Percentiles rank a stretch among this genome's conserved stretches.
Conservation (phyloP, 805 yeast species). For the Grigorovia humatica region DNA sequence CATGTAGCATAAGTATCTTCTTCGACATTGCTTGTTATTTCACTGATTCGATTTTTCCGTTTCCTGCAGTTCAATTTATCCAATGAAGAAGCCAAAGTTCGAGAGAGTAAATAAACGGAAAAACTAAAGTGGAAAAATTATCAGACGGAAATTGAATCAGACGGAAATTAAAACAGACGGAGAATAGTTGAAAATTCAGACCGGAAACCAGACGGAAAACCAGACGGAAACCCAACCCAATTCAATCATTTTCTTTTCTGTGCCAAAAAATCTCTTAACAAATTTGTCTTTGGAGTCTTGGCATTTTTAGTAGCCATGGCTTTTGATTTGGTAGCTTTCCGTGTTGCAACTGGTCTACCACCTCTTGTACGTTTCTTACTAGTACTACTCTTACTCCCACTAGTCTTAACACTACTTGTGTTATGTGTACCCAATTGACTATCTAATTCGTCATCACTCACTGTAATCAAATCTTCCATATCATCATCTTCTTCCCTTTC, state of each 20-base stretch:
- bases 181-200: too few relatives aligned
- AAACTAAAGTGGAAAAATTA: too few relatives aligned
- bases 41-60: not conserved
- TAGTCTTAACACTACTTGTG: too few relatives aligned
- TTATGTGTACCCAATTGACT: too few relatives aligned
- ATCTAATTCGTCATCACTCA: constrained; percentile 7
- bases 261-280: constrained; percentile 20
- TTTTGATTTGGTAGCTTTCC: not conserved
- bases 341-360: too few relatives aligned
- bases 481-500: constrained; percentile 6
- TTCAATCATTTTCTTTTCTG: constrained; percentile 15
- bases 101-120: not conserved
- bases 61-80: too few relatives aligned
- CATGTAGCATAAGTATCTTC: constrained; percentile 77
- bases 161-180: too few relatives aligned
- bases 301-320: constrained; percentile 8
- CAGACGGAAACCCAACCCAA: not conserved
- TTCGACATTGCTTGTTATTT: constrained; percentile 19
- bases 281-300: constrained; percentile 25
- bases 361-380: too few relatives aligned
- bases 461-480: constrained; percentile 5
- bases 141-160: too few relatives aligned
- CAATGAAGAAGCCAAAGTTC: too few relatives aligned
- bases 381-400: too few relatives aligned
- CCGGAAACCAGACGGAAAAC: not conserved